These are phyloP conservation scores for Casuarina equisetifolia DNA, from an alignment of 306 rosid genomes.

Conservation along the genomic window DNA sequence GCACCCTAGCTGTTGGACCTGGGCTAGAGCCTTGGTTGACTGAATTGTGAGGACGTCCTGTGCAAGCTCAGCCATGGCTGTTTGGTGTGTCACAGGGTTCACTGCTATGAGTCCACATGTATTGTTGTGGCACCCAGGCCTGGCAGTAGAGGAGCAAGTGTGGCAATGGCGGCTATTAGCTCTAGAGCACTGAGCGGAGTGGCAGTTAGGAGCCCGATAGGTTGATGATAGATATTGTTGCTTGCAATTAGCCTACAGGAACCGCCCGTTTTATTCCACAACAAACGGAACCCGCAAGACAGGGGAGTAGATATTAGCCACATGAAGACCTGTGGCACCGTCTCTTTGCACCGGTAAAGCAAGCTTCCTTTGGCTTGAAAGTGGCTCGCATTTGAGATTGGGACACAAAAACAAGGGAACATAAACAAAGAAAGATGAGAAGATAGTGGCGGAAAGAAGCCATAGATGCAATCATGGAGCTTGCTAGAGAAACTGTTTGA, in stretches of 20 bases:
- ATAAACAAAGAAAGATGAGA: background rate
- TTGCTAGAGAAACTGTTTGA: background rate
- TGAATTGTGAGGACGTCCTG: constrained; percentile 42
- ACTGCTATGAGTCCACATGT: constrained; percentile 37
- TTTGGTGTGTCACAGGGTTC: constrained; percentile 49
- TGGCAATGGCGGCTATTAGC: constrained; percentile 45
- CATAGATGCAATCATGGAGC: constrained; percentile 6
- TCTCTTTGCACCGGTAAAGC: constrained; percentile 39
- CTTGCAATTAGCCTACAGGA: constrained; percentile 49
- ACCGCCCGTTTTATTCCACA: constrained; percentile 45
- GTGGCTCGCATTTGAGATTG: background rate
- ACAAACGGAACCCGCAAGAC: constrained; percentile 28
- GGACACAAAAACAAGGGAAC: background rate
- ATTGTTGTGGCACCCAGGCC: constrained; percentile 39
- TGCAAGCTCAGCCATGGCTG: constrained; percentile 44
- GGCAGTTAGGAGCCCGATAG: constrained; percentile 49
- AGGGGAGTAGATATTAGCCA: constrained; percentile 46
- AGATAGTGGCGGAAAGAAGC: constrained; percentile 15
- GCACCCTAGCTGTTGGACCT: constrained; percentile 14
- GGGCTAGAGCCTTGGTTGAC: constrained; percentile 23
- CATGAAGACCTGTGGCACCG: constrained; percentile 42
- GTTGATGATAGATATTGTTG: constrained; percentile 34
- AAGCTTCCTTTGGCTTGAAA: constrained; percentile 26
- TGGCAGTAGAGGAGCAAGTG: background rate
- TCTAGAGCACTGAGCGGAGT: constrained; percentile 48